phyloP scores from a whole-genome alignment of 176 grass and related monocot genomes.

The Phoenix roebelenii region DNA sequence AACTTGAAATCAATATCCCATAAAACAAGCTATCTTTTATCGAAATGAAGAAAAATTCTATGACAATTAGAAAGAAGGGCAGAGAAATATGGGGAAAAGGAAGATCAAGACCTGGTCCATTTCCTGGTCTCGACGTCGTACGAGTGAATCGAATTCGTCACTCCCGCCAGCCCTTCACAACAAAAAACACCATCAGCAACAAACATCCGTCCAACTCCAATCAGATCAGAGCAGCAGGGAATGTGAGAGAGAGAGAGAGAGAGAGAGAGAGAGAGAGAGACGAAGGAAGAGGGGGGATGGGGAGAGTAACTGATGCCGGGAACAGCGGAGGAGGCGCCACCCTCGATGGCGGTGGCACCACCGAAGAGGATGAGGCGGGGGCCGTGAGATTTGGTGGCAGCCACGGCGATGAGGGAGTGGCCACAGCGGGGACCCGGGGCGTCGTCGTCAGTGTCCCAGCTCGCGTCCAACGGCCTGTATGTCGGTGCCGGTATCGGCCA shows the following conservation, averaged over 20 bases:
- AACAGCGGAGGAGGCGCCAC: conserved; percentile 40
- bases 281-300: neutral
- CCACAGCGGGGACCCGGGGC: conserved; percentile 62
- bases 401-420: conserved; percentile 77
- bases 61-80: neutral
- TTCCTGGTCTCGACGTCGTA: conserved; percentile 66
- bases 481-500: conserved; percentile 68
- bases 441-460: conserved; percentile 58
- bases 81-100: neutral
- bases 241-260: neutral
- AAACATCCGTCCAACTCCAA: conserved; percentile 3
- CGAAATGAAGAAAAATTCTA: too few relatives aligned
- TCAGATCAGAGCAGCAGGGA: neutral
- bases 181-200: conserved; percentile 6
- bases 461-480: conserved; percentile 50
- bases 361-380: conserved; percentile 95
- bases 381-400: conserved; percentile 72
- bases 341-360: conserved; percentile 88
- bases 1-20: too few relatives aligned
- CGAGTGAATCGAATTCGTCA: conserved; percentile 90
- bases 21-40: too few relatives aligned
- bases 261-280: neutral
- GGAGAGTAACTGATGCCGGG: conserved; percentile 67
- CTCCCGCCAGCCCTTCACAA: conserved; percentile 69
- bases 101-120: conserved; percentile 58